These are phyloP conservation scores for Penicillium sp. DNA, from an alignment of 2,329 filamentous ascomycete genomes.

Conservation along the genomic window DNA sequence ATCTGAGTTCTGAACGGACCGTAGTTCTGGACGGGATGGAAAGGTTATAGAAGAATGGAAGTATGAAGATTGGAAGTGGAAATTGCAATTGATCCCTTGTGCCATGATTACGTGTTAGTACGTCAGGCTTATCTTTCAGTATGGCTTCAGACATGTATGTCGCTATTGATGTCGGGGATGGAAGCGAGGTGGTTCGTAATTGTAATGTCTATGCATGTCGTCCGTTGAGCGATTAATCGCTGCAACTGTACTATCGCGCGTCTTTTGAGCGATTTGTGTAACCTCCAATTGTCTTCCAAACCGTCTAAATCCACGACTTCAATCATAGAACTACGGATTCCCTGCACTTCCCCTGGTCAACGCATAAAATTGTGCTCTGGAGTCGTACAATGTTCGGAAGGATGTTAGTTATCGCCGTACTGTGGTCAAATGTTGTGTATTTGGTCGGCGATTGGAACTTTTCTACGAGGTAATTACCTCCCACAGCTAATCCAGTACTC, in stretches of 20 bases:
- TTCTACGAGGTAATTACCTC: neutral
- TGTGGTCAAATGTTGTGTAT: neutral
- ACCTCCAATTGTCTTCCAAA: neutral
- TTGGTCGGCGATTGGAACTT: neutral
- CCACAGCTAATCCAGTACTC: neutral
- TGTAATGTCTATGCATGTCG: neutral
- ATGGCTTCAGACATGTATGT: neutral
- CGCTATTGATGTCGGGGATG: neutral
- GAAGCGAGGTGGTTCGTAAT: conserved; percentile 2
- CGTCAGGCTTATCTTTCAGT: neutral
- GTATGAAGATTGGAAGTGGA: neutral
- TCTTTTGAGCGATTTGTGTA: conserved; percentile 1
- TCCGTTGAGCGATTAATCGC: neutral
- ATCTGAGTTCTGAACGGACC: neutral
- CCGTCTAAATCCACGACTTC: neutral
- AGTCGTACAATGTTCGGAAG: neutral
- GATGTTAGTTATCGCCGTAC: neutral
- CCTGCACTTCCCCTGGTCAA: neutral
- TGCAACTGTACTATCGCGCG: neutral
- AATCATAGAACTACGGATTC: neutral
- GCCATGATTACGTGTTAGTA: neutral
- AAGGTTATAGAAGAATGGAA: neutral
- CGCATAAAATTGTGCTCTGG: neutral
- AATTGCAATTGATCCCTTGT: neutral
- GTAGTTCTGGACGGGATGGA: neutral